These are phyloP conservation scores for Auricularia heimuer DNA, from an alignment of 768 basidiomycete species.

Conservation along the genomic window DNA sequence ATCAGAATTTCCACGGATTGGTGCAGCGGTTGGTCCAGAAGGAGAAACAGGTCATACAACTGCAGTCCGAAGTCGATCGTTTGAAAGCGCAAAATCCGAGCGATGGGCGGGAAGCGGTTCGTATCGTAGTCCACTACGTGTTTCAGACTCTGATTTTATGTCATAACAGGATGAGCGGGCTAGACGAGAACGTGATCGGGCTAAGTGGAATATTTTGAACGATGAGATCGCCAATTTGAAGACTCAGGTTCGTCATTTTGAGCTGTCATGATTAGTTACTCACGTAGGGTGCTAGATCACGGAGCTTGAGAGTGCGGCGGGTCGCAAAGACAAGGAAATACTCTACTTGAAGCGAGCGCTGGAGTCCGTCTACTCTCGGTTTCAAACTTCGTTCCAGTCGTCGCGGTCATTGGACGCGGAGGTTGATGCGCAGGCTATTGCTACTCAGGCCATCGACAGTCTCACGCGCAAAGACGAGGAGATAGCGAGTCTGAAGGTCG, in stretches of 20 bases:
- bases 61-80: constrained; percentile 62
- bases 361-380: constrained; percentile 78
- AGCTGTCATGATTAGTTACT: background rate
- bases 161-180: constrained; percentile 55
- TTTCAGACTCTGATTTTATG: background rate
- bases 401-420: constrained; percentile 26
- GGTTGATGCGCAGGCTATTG: constrained; percentile 60
- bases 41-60: constrained; percentile 71
- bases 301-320: constrained; percentile 39
- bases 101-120: constrained; percentile 51
- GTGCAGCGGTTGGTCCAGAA: constrained; percentile 75
- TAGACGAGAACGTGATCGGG: constrained; percentile 64
- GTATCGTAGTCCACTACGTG: constrained; percentile 13
- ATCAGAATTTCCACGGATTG: constrained; percentile 57
- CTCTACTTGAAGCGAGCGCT: constrained; percentile 74
- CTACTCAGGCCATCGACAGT: constrained; percentile 58
- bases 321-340: constrained; percentile 61
- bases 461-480: constrained; percentile 60
- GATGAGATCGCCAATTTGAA: constrained; percentile 69
- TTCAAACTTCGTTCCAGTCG: constrained; percentile 34
- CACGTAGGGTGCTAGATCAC: constrained; percentile 31
- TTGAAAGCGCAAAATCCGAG: constrained; percentile 47
- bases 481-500: constrained; percentile 39
- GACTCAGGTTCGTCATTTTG: constrained; percentile 41
- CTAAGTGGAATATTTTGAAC: constrained; percentile 59